These are phyloP conservation scores for Oidiodendron maius DNA, from an alignment of 495 filamentous ascomycete genomes.

Conservation along the genomic window DNA sequence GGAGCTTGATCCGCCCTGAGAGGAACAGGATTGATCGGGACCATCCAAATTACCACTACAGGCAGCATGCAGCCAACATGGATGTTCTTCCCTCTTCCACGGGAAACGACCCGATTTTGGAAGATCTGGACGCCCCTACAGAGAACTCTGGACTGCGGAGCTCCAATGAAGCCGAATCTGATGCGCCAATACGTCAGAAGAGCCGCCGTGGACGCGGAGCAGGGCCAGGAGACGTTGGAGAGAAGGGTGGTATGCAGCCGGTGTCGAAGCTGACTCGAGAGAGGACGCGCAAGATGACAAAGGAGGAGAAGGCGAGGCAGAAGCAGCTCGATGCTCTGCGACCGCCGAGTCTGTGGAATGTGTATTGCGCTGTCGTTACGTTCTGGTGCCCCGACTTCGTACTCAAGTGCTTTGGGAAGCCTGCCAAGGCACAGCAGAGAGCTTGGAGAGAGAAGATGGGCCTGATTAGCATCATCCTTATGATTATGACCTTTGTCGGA, in stretches of 20 bases:
- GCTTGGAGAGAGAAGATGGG: constrained; percentile 99
- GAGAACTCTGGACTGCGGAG: constrained; percentile 18
- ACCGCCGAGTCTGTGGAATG: constrained; percentile 86
- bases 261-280: constrained; percentile 14
- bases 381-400: constrained; percentile 91
- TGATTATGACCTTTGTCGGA: constrained; percentile 85
- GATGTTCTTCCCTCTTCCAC: constrained; percentile 81
- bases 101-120: constrained; percentile 80
- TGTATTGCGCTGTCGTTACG: constrained; percentile 89
- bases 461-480: constrained; percentile 83
- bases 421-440: constrained; percentile 79
- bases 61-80: constrained; percentile 87
- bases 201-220: constrained; percentile 28
- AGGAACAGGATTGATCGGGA: constrained; percentile 72
- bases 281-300: constrained; percentile 42
- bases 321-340: constrained; percentile 59
- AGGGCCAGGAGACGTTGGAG: constrained; percentile 11
- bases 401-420: constrained; percentile 79
- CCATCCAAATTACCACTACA: constrained; percentile 92
- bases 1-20: constrained; percentile 83
- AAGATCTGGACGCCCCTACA: constrained; percentile 49
- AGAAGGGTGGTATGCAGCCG: constrained; percentile 10
- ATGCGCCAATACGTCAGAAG: constrained; percentile 40
- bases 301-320: constrained; percentile 51
- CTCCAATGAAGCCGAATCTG: constrained; percentile 22